These are phyloP conservation scores for Starmera caribaea DNA, from an alignment of 805 yeast genomes.

Conservation along the genomic window DNA sequence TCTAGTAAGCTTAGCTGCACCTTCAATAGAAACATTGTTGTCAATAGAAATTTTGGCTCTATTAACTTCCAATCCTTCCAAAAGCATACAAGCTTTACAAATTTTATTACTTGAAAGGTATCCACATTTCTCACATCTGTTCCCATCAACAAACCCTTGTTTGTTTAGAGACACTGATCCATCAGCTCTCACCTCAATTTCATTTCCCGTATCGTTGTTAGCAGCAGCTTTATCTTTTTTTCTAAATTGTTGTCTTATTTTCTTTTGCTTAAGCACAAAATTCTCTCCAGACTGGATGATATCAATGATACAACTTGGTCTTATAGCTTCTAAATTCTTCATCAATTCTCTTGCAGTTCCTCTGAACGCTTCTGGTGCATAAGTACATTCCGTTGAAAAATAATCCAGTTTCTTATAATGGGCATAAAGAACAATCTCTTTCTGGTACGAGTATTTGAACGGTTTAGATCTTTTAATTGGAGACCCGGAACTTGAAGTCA, in stretches of 20 bases:
- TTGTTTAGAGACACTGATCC: constrained; percentile 46
- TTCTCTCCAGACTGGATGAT: constrained; percentile 92
- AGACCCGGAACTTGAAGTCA: constrained; percentile 75
- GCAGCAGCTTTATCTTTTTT: constrained; percentile 2
- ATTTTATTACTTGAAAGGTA: constrained; percentile 79
- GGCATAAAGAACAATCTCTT: constrained; percentile 95
- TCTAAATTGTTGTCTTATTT: constrained; percentile 25
- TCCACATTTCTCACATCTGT: constrained; percentile 82
- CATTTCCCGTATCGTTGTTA: constrained; percentile 18
- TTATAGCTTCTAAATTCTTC: constrained; percentile 79
- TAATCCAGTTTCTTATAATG: constrained; percentile 93
- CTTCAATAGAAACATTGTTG: constrained; percentile 39
- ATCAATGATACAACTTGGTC: constrained; percentile 92
- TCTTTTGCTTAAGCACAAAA: constrained; percentile 53
- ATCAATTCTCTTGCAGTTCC: constrained; percentile 93
- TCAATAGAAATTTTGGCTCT: constrained; percentile 60
- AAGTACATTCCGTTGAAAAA: constrained; percentile 94
- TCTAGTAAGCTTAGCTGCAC: constrained; percentile 55
- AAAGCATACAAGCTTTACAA: constrained; percentile 86
- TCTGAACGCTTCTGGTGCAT: constrained; percentile 97
- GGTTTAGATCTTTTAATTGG: constrained; percentile 94
- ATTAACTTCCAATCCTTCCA: constrained; percentile 74
- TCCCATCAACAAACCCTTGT: constrained; percentile 45
- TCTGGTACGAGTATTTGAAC: constrained; percentile 90
- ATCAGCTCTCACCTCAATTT: constrained; percentile 45